These are phyloP conservation scores for Mycena metata DNA, from an alignment of 768 basidiomycete species.

Conservation along the genomic window DNA sequence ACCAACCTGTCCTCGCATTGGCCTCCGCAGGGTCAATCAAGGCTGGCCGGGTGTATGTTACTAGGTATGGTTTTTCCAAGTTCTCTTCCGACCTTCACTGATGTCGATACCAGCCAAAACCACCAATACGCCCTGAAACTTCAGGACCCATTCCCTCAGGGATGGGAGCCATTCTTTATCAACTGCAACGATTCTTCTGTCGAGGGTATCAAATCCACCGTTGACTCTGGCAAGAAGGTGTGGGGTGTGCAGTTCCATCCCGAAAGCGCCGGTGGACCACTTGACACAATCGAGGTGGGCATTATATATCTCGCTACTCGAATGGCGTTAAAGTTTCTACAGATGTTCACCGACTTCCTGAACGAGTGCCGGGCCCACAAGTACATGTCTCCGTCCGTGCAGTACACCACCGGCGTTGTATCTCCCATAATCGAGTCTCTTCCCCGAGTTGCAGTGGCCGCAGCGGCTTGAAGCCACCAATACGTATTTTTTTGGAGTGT, in stretches of 20 bases:
- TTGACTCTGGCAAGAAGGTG: slow-evolving; percentile 88
- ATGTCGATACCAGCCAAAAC: slow-evolving; percentile 76
- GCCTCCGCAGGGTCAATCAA: slow-evolving; percentile 95
- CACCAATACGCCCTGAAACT: slow-evolving; percentile 98
- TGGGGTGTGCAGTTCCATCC: slow-evolving; percentile 99
- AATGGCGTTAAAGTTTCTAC: slow-evolving; percentile 7
- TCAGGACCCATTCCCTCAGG: slow-evolving; percentile 94
- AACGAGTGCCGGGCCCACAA: slow-evolving; percentile 79
- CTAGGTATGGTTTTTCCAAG: slow-evolving; percentile 67
- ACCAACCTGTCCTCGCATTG: slow-evolving; percentile 96
- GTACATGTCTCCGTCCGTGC: slow-evolving; percentile 44
- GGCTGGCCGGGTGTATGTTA: slow-evolving; percentile 97
- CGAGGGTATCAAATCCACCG: slow-evolving; percentile 97
- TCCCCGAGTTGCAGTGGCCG: slow-evolving; percentile 47
- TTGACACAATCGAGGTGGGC: slow-evolving; percentile 95
- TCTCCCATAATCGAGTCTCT: slow-evolving; percentile 42
- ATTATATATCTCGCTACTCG: not conserved
- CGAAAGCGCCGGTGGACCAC: slow-evolving; percentile 97
- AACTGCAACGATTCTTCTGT: slow-evolving; percentile 99
- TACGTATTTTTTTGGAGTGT: slow-evolving; percentile 3
- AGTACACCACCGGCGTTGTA: slow-evolving; percentile 41
- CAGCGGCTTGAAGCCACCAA: slow-evolving; percentile 41
- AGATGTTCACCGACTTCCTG: slow-evolving; percentile 97
- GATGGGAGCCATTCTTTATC: slow-evolving; percentile 99
- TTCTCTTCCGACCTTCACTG: slow-evolving; percentile 13